Evolutionary conservation across 2,329 filamentous ascomycete species (phyloP).

Genomic region (Hyphodiscus sp.): DNA sequence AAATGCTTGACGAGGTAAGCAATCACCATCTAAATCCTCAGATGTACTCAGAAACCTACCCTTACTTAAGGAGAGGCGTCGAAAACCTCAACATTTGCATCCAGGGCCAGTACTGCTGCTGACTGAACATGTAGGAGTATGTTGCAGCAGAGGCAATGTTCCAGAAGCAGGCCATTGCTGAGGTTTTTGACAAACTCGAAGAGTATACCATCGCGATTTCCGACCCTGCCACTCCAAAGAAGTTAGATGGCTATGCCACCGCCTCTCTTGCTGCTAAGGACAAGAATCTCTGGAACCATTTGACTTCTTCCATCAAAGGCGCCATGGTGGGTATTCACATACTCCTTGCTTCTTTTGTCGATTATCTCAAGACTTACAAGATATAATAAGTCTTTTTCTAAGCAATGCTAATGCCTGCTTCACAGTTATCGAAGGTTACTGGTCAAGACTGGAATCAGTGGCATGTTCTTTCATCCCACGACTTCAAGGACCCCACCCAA

Average conservation of each 20-base stretch:
- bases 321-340: background rate
- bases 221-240: background rate
- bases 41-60: too few relatives aligned
- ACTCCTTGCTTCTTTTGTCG: too few relatives aligned
- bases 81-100: background rate
- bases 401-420: too few relatives aligned
- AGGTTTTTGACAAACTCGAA: conserved; percentile 22
- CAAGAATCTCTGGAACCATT: conserved; percentile 42
- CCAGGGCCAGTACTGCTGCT: background rate
- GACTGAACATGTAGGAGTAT: conserved; percentile 28
- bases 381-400: too few relatives aligned
- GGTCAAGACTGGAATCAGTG: conserved; percentile 39
- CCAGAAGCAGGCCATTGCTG: conserved; percentile 33
- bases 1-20: conserved; percentile 40
- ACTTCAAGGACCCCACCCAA: conserved; percentile 28
- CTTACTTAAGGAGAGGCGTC: background rate
- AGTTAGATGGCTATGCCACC: background rate
- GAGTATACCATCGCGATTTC: conserved; percentile 14
- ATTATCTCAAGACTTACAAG: too few relatives aligned
- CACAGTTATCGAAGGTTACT: conserved; percentile 42
- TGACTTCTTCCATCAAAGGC: conserved; percentile 44
- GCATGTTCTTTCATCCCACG: conserved; percentile 48
- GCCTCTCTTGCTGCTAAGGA: conserved; percentile 11
- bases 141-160: conserved; percentile 39
- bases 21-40: conserved; percentile 1